phyloP scores from a whole-genome alignment of 306 rosid species.

The Pterocarpus macrocarpus region DNA sequence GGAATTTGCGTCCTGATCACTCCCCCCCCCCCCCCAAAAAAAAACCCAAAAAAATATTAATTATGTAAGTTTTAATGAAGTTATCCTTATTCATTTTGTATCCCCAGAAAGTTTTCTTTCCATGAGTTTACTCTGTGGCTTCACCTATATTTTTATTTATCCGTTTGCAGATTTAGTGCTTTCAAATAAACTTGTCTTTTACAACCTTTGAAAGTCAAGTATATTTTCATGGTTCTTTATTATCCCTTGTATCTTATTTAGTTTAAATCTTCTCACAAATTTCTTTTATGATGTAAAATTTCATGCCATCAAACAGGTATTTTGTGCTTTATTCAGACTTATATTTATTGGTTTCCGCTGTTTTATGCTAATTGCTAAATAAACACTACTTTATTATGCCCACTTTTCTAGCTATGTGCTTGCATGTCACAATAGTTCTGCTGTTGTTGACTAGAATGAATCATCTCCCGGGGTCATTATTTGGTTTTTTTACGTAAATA shows the following conservation, averaged over 20 bases:
- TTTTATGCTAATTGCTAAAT: slow-evolving; percentile 20
- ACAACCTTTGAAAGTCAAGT: slow-evolving; percentile 89
- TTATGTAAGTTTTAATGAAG: too few species aligned
- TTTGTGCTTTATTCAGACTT: neutral
- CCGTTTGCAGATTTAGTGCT: slow-evolving; percentile 97
- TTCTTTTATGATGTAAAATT: slow-evolving; percentile 1
- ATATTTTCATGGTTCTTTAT: slow-evolving; percentile 45
- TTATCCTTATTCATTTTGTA: too few species aligned
- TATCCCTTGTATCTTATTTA: neutral
- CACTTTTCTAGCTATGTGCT: neutral
- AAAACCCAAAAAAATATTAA: too few species aligned
- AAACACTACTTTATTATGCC: neutral
- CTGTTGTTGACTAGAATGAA: neutral
- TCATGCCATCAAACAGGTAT: slow-evolving; percentile 4
- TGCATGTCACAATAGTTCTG: neutral
- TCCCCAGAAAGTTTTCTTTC: too few species aligned
- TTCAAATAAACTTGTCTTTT: slow-evolving; percentile 88
- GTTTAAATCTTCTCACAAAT: neutral
- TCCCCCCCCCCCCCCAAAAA: too few species aligned
- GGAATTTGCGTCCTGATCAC: too few species aligned
- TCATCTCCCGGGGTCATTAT: neutral
- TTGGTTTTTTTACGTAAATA: too few species aligned
- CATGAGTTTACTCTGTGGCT: too few species aligned
- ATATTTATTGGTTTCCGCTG: neutral
- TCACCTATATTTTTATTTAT: neutral